phyloP scores from a whole-genome alignment of 805 yeast species.

The Lipomyces yamadae region DNA sequence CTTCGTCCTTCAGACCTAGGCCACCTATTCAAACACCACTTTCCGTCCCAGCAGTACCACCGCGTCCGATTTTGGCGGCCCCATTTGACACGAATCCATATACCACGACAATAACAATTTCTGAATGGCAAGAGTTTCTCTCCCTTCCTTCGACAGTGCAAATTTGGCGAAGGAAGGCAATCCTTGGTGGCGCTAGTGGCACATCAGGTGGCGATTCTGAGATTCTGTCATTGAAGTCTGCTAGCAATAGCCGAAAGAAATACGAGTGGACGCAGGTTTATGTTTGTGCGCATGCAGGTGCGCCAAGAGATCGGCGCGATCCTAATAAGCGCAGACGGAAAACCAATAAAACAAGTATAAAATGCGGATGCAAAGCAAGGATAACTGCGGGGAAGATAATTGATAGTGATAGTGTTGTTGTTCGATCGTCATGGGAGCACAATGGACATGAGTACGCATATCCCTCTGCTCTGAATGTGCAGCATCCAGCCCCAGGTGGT shows the following conservation, averaged over 20 bases:
- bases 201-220: neutral
- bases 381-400: constrained; percentile 11
- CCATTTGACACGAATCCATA: constrained; percentile 21
- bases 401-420: constrained; percentile 3
- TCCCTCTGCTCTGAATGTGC: neutral
- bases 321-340: constrained; percentile 27
- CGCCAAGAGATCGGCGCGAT: constrained; percentile 28
- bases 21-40: neutral
- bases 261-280: constrained; percentile 52
- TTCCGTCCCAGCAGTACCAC: neutral
- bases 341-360: constrained; percentile 14
- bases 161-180: constrained; percentile 23
- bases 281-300: constrained; percentile 23
- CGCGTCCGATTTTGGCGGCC: neutral
- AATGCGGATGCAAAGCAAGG: constrained; percentile 26
- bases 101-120: constrained; percentile 10
- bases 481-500: neutral
- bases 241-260: constrained; percentile 17
- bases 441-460: constrained; percentile 17
- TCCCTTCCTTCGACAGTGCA: constrained; percentile 8
- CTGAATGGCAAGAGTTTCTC: constrained; percentile 15
- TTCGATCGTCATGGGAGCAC: constrained; percentile 22
- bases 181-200: neutral
- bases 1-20: neutral
- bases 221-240: neutral